A percentile compares a stretch with the other conserved stretches of the same genome.
Evolutionary conservation across 345 rosid genomes (phyloP).

Genomic region (Stellera chamaejasme): DNA sequence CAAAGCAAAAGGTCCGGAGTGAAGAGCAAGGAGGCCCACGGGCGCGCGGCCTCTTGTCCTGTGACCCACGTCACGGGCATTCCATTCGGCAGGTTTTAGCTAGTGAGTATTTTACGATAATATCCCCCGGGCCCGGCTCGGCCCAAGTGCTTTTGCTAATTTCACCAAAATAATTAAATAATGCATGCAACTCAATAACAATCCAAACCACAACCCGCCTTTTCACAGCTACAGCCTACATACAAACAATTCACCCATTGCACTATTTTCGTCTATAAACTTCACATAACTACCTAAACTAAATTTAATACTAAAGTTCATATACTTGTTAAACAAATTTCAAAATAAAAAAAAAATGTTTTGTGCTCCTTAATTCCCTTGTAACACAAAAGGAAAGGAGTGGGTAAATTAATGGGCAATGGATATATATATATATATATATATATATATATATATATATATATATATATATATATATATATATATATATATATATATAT

Average conservation of each 20-base stretch:
- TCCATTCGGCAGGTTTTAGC: constrained; percentile 17
- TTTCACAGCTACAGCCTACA: background rate
- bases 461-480: too few relatives aligned
- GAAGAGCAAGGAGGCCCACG: constrained; percentile 22
- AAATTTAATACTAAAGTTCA: too few relatives aligned
- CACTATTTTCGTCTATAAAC: constrained; percentile 1
- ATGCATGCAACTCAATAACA: rapidly evolving
- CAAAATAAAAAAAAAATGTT: too few relatives aligned
- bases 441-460: too few relatives aligned
- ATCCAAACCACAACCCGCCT: constrained; percentile 7
- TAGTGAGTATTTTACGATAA: background rate
- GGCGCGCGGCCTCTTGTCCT: constrained; percentile 18
- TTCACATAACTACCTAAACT: constrained; percentile 9
- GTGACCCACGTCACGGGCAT: constrained; percentile 42
- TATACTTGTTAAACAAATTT: too few relatives aligned
- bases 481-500: too few relatives aligned
- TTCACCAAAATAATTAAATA: background rate
- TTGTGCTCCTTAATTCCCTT: too few relatives aligned
- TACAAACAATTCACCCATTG: background rate
- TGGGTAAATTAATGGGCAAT: too few relatives aligned
- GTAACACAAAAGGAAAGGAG: too few relatives aligned
- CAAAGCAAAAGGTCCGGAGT: constrained; percentile 19
- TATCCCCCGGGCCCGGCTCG: background rate
- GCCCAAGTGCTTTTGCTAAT: background rate
- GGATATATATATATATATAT: too few relatives aligned